Evolutionary conservation across 2,329 filamentous ascomycete genomes (phyloP), one percentile per base, ranked within the genome.

Genomic region (Cytospora schulzeri): DNA sequence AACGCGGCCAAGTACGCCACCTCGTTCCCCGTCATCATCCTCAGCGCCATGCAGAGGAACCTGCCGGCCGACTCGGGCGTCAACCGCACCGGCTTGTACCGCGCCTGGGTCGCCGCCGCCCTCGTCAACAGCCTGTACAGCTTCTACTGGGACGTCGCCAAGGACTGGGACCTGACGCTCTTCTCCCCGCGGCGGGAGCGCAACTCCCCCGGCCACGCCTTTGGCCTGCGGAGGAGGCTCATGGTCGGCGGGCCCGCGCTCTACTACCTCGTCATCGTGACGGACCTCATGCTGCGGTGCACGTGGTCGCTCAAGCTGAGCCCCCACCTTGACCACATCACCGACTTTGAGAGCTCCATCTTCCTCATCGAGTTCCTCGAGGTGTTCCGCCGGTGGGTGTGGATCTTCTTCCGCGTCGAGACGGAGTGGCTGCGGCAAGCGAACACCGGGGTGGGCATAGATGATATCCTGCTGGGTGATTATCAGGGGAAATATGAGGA

Each of bases 121-220:
- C 80, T 92, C 38, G 73, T 95, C 71, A 97, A 99, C 76, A 96
- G 92, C 17, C 81, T 91, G 53, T 99, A 97, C 78, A 93, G 91
- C n/a, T 98, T 98, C 80, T 99, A 95, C 82, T 99, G 95, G 95
- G 95, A 99, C 72, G 88, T 98, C 33, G 85, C 92, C 62, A 95
- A 93, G 79, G 95, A 99, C 81, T 99, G 95, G 95, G 95, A 98
- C 73, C 82, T 99, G 67, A 91, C 90, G 0, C 83, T 98, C 17
- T 91, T 98, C 73, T 86, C 89, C 3, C 75, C 81, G 1, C 75
- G 79, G 17, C 78, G 77, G 45, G 81, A 86, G 67, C 85, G 89
- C 68, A 81, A 82, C 68, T 82, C 84, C 14, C 83, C 83, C 1
- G 86, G 90, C 29, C 85, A 93, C 70, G 86, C 92, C 0, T 95